Conservation (phyloP, 768 basidiomycete genomes). For the Suillus decipiens region DNA sequence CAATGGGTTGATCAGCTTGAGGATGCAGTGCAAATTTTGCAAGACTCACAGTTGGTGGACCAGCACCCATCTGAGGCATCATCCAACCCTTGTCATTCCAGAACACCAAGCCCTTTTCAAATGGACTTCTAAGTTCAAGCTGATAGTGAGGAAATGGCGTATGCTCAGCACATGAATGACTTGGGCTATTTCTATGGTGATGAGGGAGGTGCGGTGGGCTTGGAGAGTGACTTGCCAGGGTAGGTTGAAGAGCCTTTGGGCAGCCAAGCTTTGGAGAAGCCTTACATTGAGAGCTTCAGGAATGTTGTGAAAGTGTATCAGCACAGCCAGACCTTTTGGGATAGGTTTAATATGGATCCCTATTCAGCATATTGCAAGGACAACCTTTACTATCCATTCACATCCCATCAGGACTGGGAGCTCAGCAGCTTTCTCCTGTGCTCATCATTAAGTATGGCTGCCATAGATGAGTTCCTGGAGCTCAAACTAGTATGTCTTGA, state of each 20-base stretch:
- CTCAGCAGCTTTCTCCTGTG: constrained; percentile 29
- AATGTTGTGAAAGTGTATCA: background rate
- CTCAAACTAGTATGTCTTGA: constrained; percentile 13
- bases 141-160: no score
- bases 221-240: no score
- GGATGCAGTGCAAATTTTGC: background rate
- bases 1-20: background rate
- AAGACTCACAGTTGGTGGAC: background rate
- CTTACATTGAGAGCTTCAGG: background rate
- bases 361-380: background rate
- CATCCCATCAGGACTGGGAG: constrained; percentile 33
- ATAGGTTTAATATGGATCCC: background rate
- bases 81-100: background rate
- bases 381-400: constrained; percentile 35
- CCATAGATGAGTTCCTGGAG: constrained; percentile 29
- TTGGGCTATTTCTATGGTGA: no score
- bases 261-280: no score
- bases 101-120: constrained; percentile 1
- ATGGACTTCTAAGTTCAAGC: no score
- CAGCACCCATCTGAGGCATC: background rate
- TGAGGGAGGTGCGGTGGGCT: no score
- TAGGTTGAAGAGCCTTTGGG: no score
- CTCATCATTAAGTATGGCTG: constrained; percentile 32
- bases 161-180: no score
- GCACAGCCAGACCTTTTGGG: background rate